phyloP scores from a whole-genome alignment of 2,329 filamentous ascomycete genomes.

The Xylaria digitata region DNA sequence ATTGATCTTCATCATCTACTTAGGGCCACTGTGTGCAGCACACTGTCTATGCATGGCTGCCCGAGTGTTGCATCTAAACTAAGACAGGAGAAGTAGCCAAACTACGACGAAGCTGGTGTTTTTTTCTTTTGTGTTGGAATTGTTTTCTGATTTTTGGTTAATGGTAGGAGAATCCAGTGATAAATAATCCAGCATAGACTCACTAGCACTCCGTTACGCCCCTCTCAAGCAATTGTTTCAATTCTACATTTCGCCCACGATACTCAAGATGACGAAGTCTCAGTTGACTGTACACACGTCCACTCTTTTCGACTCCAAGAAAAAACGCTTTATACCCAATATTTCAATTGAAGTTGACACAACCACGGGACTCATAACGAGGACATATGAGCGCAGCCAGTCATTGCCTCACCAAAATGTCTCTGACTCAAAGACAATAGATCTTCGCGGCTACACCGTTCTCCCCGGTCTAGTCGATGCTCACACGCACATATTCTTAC shows the following conservation, averaged over 20 bases:
- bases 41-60: not conserved
- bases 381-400: slow-evolving; percentile 36
- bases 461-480: slow-evolving; percentile 66
- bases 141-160: not conserved
- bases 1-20: not conserved
- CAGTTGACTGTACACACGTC: slow-evolving; percentile 44
- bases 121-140: not conserved
- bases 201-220: too few relatives aligned
- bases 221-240: not conserved
- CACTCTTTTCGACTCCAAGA: slow-evolving; percentile 45
- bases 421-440: slow-evolving; percentile 51
- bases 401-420: slow-evolving; percentile 27
- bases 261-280: slow-evolving; percentile 15
- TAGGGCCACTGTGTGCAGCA: not conserved
- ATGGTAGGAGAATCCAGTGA: not conserved
- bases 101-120: not conserved
- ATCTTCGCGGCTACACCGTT: slow-evolving; percentile 64
- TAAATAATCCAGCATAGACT: not conserved
- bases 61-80: not conserved
- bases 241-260: not conserved
- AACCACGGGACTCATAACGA: slow-evolving; percentile 43
- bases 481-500: slow-evolving; percentile 68
- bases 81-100: not conserved
- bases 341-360: slow-evolving; percentile 42
- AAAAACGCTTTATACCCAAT: slow-evolving; percentile 41